Evolutionary conservation across 2,329 filamentous ascomycete species (phyloP).

Genomic region (Colletotrichum coccodes): DNA sequence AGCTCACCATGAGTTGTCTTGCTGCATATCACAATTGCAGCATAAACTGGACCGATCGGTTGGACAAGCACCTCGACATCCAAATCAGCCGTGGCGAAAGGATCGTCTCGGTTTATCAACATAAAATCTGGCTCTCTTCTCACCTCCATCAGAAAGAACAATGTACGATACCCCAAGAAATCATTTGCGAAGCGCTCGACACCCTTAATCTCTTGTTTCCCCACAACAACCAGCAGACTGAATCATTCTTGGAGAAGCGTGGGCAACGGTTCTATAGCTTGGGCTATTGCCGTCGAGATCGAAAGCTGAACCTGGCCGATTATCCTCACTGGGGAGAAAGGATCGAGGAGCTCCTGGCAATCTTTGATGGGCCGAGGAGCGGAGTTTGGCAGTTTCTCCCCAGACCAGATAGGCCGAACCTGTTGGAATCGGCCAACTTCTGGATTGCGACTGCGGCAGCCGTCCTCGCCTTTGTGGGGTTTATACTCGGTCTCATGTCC

Average conservation of each 20-base stretch:
- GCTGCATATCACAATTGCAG: background rate
- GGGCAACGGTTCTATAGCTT: background rate
- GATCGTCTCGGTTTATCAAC: background rate
- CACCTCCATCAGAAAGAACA: background rate
- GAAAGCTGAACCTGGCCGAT: background rate
- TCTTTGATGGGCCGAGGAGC: background rate
- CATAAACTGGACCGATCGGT: background rate
- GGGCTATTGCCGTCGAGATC: background rate
- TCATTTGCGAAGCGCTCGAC: background rate
- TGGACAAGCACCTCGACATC: background rate
- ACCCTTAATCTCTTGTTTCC: constrained; percentile 7
- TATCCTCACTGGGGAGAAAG: background rate
- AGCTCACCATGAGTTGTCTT: background rate
- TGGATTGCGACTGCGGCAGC: constrained; percentile 1
- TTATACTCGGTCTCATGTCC: background rate
- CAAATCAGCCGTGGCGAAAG: background rate
- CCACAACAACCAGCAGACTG: background rate
- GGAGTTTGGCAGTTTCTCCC: background rate
- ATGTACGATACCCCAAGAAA: background rate
- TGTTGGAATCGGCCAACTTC: constrained; percentile 5
- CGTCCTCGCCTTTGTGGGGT: background rate
- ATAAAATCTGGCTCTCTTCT: constrained; percentile 8
- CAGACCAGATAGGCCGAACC: background rate
- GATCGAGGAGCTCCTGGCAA: background rate
- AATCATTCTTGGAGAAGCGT: background rate